Conservation (phyloP, 495 filamentous ascomycete genomes). For the Durotheca rogersii region DNA sequence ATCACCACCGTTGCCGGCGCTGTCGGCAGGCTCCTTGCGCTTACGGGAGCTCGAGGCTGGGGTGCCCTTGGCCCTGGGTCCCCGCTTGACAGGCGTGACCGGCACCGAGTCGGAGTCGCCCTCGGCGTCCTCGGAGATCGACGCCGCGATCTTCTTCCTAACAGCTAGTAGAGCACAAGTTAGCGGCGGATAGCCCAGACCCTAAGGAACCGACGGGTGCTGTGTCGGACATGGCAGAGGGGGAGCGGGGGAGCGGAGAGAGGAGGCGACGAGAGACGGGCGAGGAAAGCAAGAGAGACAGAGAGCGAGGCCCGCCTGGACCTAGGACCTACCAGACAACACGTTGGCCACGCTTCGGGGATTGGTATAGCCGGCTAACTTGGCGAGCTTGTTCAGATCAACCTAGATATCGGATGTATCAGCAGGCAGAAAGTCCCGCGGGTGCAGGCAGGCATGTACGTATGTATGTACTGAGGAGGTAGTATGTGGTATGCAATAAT, state of each 20-base stretch:
- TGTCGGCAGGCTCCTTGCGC: background rate
- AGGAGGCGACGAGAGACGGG: no score
- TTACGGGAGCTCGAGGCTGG: slow-evolving; percentile 12
- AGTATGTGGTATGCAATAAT: no score
- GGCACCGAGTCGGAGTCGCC: background rate
- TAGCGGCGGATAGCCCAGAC: no score
- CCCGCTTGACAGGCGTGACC: slow-evolving; percentile 7
- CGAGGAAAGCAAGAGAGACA: no score
- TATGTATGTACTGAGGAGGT: no score
- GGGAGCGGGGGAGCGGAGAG: no score
- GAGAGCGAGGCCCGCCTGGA: background rate
- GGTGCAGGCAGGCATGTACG: no score
- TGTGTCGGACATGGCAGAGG: no score
- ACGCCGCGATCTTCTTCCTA: slow-evolving; percentile 16
- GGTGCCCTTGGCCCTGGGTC: slow-evolving; percentile 6
- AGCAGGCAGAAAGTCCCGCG: no score
- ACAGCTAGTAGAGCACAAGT: no score
- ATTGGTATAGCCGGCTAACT: slow-evolving; percentile 25
- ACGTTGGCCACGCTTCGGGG: slow-evolving; percentile 15
- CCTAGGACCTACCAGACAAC: slow-evolving; percentile 14
- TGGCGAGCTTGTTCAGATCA: slow-evolving; percentile 23
- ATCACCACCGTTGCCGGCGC: slow-evolving; percentile 1
- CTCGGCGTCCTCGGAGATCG: background rate
- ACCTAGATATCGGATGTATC: slow-evolving; percentile 18
- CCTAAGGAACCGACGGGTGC: no score